phyloP scores from a whole-genome alignment of 192 early-diverging fungal species.

The Backusella parvicylindrica region DNA sequence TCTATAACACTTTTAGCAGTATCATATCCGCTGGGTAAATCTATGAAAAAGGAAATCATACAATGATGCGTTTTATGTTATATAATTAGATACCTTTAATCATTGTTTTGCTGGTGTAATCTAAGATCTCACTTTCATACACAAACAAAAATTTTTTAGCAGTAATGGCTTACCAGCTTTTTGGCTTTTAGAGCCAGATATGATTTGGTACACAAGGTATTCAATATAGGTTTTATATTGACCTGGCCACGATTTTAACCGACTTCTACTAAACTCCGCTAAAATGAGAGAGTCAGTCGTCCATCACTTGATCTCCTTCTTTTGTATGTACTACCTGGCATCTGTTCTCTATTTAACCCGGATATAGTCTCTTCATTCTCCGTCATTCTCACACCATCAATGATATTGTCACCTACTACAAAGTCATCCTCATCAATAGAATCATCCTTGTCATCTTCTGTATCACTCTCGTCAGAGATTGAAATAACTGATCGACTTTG shows the following conservation, averaged over 20 bases:
- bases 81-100: neutral
- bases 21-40: neutral
- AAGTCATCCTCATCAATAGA: neutral
- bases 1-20: neutral
- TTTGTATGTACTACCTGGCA: constrained; percentile 2
- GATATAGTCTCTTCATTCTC: neutral
- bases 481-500: neutral
- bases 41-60: neutral
- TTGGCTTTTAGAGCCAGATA: neutral
- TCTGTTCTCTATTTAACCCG: neutral
- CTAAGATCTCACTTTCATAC: neutral
- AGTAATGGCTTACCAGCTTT: neutral
- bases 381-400: constrained; percentile 13
- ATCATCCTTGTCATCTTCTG: neutral
- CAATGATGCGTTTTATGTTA: neutral
- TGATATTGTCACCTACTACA: constrained; percentile 2
- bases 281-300: neutral
- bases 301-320: neutral
- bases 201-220: neutral
- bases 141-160: neutral
- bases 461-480: neutral
- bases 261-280: constrained; percentile 2
- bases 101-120: neutral
- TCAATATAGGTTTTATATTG: neutral
- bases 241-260: neutral